Percentiles rank a stretch among this genome's conserved stretches.
Evolutionary conservation across 306 rosid genomes (phyloP).

Genomic region (Cicer cuneatum): DNA sequence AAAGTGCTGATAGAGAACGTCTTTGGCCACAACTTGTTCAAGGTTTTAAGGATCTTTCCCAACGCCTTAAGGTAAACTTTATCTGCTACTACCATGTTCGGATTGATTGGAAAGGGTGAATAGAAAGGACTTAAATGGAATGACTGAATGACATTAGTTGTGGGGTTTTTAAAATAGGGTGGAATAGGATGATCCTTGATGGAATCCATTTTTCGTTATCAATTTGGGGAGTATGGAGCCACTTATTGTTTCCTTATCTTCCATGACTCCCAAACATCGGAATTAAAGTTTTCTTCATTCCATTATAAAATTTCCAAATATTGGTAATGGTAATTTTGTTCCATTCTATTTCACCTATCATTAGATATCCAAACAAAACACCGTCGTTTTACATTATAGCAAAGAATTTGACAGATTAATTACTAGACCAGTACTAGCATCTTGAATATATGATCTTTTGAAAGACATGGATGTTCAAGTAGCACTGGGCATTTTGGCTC

Average conservation of each 20-base stretch:
- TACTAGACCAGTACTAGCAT: not conserved
- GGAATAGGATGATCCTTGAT: not conserved
- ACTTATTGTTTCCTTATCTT: not conserved
- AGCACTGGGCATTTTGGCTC: not conserved
- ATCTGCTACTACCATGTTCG: conserved; percentile 14
- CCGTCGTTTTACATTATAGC: not conserved
- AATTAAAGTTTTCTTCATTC: conserved; percentile 11
- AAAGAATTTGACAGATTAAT: not conserved
- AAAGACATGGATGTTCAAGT: conserved; percentile 25
- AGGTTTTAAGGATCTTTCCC: conserved; percentile 95
- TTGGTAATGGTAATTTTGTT: not conserved
- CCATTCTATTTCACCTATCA: not conserved
- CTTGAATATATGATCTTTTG: conserved; percentile 3
- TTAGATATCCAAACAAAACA: conserved; percentile 5
- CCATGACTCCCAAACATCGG: not conserved
- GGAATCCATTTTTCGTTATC: not conserved
- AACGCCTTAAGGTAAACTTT: conserved; percentile 76
- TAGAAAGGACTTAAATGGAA: not conserved
- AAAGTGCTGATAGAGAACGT: conserved; percentile 86
- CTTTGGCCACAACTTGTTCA: conserved; percentile 93
- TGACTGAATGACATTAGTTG: not conserved
- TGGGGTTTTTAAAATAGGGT: not conserved
- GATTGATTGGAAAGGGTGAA: not conserved
- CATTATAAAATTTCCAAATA: not conserved
- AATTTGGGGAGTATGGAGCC: not conserved